Percentiles rank a stretch among this genome's conserved stretches.
Conservation (phyloP, 441 rosid genomes). For the Breynia disticha region DNA sequence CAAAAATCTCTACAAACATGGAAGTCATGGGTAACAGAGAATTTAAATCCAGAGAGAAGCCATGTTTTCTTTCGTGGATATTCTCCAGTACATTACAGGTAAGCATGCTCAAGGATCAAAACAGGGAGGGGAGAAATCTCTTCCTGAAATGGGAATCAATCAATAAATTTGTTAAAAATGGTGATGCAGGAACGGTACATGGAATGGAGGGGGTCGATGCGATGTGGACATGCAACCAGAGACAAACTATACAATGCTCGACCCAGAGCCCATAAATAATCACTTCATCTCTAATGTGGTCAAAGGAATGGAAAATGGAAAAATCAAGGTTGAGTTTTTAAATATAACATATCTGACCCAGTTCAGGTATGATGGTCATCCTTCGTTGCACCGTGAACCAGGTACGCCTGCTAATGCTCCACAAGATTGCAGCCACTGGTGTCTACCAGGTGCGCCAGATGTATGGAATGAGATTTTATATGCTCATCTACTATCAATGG, state of each 20-base stretch:
- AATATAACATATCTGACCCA: conserved; percentile 64
- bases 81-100: conserved; percentile 83
- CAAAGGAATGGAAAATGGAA: conserved; percentile 29
- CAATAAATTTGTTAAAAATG: conserved; percentile 7
- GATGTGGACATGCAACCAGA: conserved; percentile 54
- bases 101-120: conserved; percentile 4
- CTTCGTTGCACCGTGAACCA: conserved; percentile 51
- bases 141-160: too few species aligned
- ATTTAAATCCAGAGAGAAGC: conserved; percentile 37
- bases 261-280: conserved; percentile 46
- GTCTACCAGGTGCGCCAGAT: conserved; percentile 70
- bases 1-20: conserved; percentile 56
- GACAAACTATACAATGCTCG: conserved; percentile 27
- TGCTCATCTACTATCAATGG: conserved; percentile 49
- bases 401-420: conserved; percentile 49
- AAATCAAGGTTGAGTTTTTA: conserved; percentile 44
- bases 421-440: conserved; percentile 88
- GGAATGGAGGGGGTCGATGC: conserved; percentile 62
- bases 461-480: conserved; percentile 72
- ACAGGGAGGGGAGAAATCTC: background rate
- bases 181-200: conserved; percentile 59
- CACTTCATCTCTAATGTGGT: conserved; percentile 37
- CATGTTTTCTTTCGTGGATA: conserved; percentile 67
- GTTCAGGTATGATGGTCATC: conserved; percentile 60
- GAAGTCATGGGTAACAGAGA: conserved; percentile 50